Evolutionary conservation across 495 filamentous ascomycete genomes (phyloP), one percentile per base, ranked within the genome.

Genomic region (Penicillium steckii): DNA sequence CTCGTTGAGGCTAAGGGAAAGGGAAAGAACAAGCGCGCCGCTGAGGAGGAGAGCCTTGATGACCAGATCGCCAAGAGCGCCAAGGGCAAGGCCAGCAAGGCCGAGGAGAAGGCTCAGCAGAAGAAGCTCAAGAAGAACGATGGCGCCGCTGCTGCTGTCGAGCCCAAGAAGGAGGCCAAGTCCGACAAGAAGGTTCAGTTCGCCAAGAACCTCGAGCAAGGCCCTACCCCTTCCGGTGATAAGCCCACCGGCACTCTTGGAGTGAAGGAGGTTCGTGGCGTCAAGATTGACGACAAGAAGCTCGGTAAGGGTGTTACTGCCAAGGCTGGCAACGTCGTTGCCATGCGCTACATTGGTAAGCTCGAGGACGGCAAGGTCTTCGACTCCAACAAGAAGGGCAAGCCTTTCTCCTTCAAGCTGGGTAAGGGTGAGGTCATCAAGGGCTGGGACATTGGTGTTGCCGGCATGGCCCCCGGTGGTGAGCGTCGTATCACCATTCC

Each of bases 101-200:
- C 33, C 54, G 80, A 76, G 56, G 81, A 84, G 52, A 96, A 97
- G 83, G 97, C 96, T 78, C 90, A 98, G 70, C 84, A 86, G 62
- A 97, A 99, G 85, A 99, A 97, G 81, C 80, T 95, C 33, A 97
- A 97, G 86, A 95, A 94, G 77, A 97, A 96, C 77, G 86, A 92
- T 65, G 93, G 93, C 41, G 85, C 95, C 56, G 85, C 93, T 40
- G 80, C 86, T 51, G 67, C 76, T 42, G 76, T 75, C 40, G 82
- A 86, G 68, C 52, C 49, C 19, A 77, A 76, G 59, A 77, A 81
- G 51, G 67, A 72, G 46, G 59, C 71, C 49, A 71, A 76, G 52
- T 60, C 75, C 55, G 88, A 90, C 68, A 98, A 97, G 84, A 97
- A 97, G 78, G 94, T 99, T 24, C 90, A 96, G 73, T 99, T 99